Base-by-base conservation (phyloP, 2,329 filamentous ascomycete genomes). In the Neoascochyta sp. region DNA sequence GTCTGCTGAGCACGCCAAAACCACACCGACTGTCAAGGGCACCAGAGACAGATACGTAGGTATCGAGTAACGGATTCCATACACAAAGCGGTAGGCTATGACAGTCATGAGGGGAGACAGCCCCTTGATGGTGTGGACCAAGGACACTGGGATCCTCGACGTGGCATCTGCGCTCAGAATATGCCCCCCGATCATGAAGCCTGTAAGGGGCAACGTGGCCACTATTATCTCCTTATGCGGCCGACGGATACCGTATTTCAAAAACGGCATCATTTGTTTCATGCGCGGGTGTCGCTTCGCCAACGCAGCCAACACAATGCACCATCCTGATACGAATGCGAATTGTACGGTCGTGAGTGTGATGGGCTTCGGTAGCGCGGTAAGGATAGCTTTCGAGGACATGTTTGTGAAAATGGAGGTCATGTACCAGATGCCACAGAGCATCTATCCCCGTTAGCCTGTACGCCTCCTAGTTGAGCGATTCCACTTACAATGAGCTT, bases 71-170 rank as follows among this genome's bases (percentile, higher is more conserved):
- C 78, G 80, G 39, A 96, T 93, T 50, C 87, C 76, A 66, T 90
- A 94, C 57, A 95, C 74, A 45, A 94, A 65, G 31, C 92, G 81
- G 60, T 98, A 98, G 29, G 92, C 92, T 32, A 94, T 64, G 22
- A 98, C 92, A 0, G 92, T 98, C 62, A 98, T 93, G 6, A 98
- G 72, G 4, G 92, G 92, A 3, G 90, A 96, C 15, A 98, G 78
- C 6, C 92, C 92, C 68, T 98, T 98, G 67, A 98, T 96, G 1
- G 92, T 98, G 65, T 98, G 92, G 3, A 98, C 92, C 19, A 98
- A 75, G 5, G 92, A 96, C 1, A 98, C 92, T 1, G 92, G 90
- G 32, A 98, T 96, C 60, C 88, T 86, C 28, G 87, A 83, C 17
- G 90, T 98, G 16, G 92, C 90, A 44, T 88, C 92, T 5, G 90